Evolutionary conservation across 2,329 filamentous ascomycete genomes (phyloP), one percentile per base, ranked within the genome.

Genomic region (Xylariaceae sp.): DNA sequence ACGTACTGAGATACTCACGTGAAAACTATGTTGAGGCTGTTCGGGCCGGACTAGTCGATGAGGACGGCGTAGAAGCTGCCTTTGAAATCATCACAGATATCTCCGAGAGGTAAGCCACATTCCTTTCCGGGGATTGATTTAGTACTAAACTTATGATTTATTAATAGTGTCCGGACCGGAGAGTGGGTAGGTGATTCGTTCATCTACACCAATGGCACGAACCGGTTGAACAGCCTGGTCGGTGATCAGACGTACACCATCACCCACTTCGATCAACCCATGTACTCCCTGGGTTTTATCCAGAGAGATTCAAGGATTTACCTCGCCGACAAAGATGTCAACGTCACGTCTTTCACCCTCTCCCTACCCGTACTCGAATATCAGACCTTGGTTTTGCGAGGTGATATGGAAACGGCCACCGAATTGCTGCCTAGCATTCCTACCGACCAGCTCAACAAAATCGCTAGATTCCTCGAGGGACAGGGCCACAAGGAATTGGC

Each of bases 121-220:
- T n/a, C 2, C 9, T 30, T 12, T 7, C 11, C 11, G 6, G 1
- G 8, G 50, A 31, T 7, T 8, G 43, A 41, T 9, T 8, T 4
- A 6, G 26, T 53, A 50, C 62, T 66, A 19, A 19, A 19, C 19
- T 19, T 19, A 19, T 19, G 70, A 65, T 66, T 66, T 64, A 54
- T 56, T 35, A 45, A 52, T 58, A 89, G 86, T 60, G 91, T 97
- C 50, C 88, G 89, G 61, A 96, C 92, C 26, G 94, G 92, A 64
- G 89, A 95, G 75, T 99, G 94, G 94, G 89, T 99, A 54, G 94
- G 94, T 59, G 94, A 99, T 75, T 96, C 92, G 76, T 96, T 99
- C 79, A 91, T 97, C 71, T 99, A 97, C 80, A 96, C 94, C 53
- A 97, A 95, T 79, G 88, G 82, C 71, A 95, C 91, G 7, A 96